phyloP scores from a whole-genome alignment of 352 stramenopile species.

The Blastocystis sp. region DNA sequence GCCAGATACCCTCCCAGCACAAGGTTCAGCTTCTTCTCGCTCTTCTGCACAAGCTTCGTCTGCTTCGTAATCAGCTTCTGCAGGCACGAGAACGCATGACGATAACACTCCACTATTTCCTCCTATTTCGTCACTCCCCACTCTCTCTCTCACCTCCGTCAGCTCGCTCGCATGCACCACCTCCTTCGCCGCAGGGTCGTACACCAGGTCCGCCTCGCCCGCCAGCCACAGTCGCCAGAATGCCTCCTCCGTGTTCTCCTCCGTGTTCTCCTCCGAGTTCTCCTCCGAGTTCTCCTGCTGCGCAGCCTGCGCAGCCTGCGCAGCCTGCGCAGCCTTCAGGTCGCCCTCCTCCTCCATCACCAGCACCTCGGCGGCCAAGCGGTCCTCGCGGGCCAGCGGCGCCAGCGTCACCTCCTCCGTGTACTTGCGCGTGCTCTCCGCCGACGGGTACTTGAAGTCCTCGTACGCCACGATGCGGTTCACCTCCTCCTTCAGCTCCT shows the following conservation, averaged over 20 bases:
- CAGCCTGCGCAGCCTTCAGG: neutral
- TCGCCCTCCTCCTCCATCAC: slow-evolving; percentile 12
- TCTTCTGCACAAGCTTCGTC: slow-evolving; percentile 8
- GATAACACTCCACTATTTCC: neutral
- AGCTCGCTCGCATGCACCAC: neutral
- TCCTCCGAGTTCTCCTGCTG: neutral
- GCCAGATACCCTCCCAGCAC: neutral
- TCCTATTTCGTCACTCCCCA: neutral
- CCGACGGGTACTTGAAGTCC: neutral
- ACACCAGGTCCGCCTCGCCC: neutral
- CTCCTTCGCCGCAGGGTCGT: neutral
- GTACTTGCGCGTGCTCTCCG: neutral
- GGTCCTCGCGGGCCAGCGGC: neutral
- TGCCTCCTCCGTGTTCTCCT: neutral
- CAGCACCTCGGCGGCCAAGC: neutral
- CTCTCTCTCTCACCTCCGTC: neutral
- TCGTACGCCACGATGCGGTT: neutral
- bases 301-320: neutral
- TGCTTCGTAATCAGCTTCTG: slow-evolving; percentile 17
- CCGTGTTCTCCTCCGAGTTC: neutral
- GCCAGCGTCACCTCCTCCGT: neutral
- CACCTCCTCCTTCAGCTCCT: neutral
- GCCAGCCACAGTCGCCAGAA: neutral
- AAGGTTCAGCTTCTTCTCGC: neutral
- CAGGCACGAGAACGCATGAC: neutral